Base-by-base conservation (phyloP, 1,139 yeast species). In the Dujonia santamariae region DNA sequence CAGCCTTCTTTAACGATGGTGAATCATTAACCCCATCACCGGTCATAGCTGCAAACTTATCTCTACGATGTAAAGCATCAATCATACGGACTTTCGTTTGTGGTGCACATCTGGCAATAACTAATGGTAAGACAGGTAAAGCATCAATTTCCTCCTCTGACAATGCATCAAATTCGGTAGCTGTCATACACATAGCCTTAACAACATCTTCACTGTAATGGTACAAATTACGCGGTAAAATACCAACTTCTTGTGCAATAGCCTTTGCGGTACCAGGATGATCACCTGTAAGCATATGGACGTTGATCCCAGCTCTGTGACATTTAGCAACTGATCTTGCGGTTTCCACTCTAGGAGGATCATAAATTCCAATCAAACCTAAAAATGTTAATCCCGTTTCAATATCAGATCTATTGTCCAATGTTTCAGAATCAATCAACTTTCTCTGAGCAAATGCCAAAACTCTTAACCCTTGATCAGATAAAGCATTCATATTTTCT, bases 271-370 rank as follows among this genome's bases (percentile, higher is more conserved):
- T 74, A 15, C 64, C 66, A 25, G 74, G 72, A 41, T 72, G 73
- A 47, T 74, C 80, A 33, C 80, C 80, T 28, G 80, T 74, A 34
- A 74, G 61, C 60, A 74, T 73, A 39, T 68, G 72, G 19, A 74
- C 77, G 36, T 72, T 67, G 36, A 74, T 68, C n/a, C 80, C 80
- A 7, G 80, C 80, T 37, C 53, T 54, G 45, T 67, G 67, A 45
- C 79, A 73, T 37, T 59, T 52, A 37, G 56, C 57, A 19, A 74
- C 72, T 2, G 76, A 59, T 8, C 51, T 57, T 2, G 59, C 56
- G 15, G 75, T 75, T 48, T 73, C 79, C 4, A 65, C 66, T 37
- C 80, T 62, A 19, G 80, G 80, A 23, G 80, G 80, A 45, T 74
- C 79, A 39, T 71, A 65, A 43, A 74, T 65, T 17, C 77, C 77